A percentile compares a stretch with the other conserved stretches of the same genome.
These are phyloP conservation scores for Pholiota conissans DNA, from an alignment of 768 basidiomycete species.

Conservation along the genomic window DNA sequence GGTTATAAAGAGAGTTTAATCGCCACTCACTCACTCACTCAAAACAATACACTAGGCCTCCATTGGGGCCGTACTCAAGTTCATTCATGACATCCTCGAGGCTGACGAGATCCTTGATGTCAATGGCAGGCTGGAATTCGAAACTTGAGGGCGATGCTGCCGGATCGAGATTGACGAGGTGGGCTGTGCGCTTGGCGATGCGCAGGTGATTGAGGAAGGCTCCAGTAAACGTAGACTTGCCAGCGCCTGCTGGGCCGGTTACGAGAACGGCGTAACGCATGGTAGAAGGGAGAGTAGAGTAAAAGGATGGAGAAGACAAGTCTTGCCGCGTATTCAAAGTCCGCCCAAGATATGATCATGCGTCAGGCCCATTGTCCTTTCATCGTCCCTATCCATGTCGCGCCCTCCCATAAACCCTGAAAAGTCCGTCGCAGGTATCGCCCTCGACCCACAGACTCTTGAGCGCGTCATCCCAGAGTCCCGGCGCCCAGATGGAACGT, in stretches of 20 bases:
- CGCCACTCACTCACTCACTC: slow-evolving; percentile 88
- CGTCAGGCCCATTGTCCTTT: slow-evolving; percentile 10
- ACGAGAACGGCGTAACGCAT: slow-evolving; percentile 92
- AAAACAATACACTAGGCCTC: slow-evolving; percentile 96
- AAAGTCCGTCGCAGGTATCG: slow-evolving; percentile 74
- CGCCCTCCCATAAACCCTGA: slow-evolving; percentile 75
- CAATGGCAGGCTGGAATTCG: slow-evolving; percentile 89
- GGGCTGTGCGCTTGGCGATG: slow-evolving; percentile 77
- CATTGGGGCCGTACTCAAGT: slow-evolving; percentile 94
- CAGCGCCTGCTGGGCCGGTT: slow-evolving; percentile 96
- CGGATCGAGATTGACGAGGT: slow-evolving; percentile 97
- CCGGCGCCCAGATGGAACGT: slow-evolving; percentile 83
- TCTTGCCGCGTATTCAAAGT: slow-evolving; percentile 28
- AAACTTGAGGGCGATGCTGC: slow-evolving; percentile 86
- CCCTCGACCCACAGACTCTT: slow-evolving; percentile 81
- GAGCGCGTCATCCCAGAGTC: slow-evolving; percentile 90
- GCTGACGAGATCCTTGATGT: slow-evolving; percentile 91
- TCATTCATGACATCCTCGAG: slow-evolving; percentile 96
- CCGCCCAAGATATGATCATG: slow-evolving; percentile 22
- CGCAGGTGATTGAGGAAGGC: slow-evolving; percentile 89
- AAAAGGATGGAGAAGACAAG: slow-evolving; percentile 6
- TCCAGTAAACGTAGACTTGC: slow-evolving; percentile 92
- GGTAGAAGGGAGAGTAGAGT: slow-evolving; percentile 7
- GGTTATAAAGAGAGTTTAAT: not conserved
- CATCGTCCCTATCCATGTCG: slow-evolving; percentile 50